These are phyloP conservation scores for Trichophyton rubrum DNA, from an alignment of 2,329 filamentous ascomycete genomes.

Conservation along the genomic window DNA sequence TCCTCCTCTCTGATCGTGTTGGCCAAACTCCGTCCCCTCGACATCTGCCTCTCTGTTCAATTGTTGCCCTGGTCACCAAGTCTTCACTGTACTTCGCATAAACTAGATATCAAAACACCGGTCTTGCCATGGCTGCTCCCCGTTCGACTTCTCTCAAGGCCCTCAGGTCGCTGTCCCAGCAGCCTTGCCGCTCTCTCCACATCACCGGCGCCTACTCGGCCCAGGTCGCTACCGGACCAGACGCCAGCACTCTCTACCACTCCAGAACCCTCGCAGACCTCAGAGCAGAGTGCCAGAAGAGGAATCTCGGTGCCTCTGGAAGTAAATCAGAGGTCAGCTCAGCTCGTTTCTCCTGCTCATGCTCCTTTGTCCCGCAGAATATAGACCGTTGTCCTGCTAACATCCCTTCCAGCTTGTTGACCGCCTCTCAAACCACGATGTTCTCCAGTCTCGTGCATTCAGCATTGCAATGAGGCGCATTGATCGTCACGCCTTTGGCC, in stretches of 20 bases:
- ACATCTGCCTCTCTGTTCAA: background rate
- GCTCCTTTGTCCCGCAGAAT: background rate
- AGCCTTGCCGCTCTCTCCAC: constrained; percentile 41
- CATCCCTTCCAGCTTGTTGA: constrained; percentile 33
- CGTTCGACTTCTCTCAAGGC: constrained; percentile 35
- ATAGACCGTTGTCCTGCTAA: background rate
- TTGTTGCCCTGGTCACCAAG: background rate
- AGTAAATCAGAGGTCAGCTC: constrained; percentile 39
- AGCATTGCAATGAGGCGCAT: constrained; percentile 42
- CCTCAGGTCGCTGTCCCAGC: constrained; percentile 32
- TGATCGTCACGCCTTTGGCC: constrained; percentile 28
- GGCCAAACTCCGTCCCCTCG: background rate
- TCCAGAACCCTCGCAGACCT: constrained; percentile 41
- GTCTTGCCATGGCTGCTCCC: constrained; percentile 31
- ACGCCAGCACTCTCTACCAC: constrained; percentile 40
- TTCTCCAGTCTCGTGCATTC: constrained; percentile 42
- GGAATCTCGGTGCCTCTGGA: constrained; percentile 36
- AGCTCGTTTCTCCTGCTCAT: no score
- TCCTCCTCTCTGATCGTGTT: constrained; percentile 6
- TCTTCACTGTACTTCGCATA: background rate
- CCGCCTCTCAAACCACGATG: constrained; percentile 42
- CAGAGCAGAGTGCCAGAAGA: constrained; percentile 39
- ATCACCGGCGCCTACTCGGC: constrained; percentile 50
- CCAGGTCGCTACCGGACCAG: constrained; percentile 37
- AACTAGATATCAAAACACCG: background rate